Evolutionary conservation across 352 stramenopile genomes (phyloP).

Genomic region (Phytopythium cucurbitacearum): DNA sequence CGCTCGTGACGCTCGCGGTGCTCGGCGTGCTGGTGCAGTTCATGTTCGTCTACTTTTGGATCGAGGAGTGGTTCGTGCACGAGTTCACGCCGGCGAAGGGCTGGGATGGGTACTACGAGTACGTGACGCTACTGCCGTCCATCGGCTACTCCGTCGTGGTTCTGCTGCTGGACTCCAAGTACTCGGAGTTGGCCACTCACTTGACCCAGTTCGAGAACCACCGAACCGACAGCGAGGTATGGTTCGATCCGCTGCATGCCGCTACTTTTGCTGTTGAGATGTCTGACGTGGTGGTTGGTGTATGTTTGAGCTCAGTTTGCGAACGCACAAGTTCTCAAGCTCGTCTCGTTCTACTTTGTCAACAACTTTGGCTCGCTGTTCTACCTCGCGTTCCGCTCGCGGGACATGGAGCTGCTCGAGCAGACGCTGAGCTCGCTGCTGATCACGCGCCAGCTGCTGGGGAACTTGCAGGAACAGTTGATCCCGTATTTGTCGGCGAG

Average conservation of each 20-base stretch:
- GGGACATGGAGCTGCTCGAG: conserved; percentile 85
- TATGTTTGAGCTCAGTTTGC: conserved; percentile 49
- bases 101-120: conserved; percentile 62
- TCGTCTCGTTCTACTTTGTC: conserved; percentile 97
- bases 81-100: conserved; percentile 54
- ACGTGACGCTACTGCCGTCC: conserved; percentile 65
- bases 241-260: conserved; percentile 9
- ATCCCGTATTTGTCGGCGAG: conserved; percentile 76
- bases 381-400: conserved; percentile 93
- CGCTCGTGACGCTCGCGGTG: conserved; percentile 55
- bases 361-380: conserved; percentile 97
- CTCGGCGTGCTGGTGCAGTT: conserved; percentile 66
- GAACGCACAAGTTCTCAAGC: conserved; percentile 95
- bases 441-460: conserved; percentile 79
- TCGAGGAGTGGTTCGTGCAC: conserved; percentile 67
- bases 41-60: conserved; percentile 81
- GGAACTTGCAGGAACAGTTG: conserved; percentile 75
- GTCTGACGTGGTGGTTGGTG: background rate
- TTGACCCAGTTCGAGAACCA: conserved; percentile 95
- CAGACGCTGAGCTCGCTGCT: conserved; percentile 86
- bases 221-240: conserved; percentile 82
- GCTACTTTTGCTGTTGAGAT: conserved; percentile 10
- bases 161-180: conserved; percentile 74
- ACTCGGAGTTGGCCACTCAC: conserved; percentile 88
- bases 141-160: conserved; percentile 75